A percentile compares a stretch with the other conserved stretches of the same genome.
These are phyloP conservation scores for Cercis canadensis DNA, from an alignment of 306 rosid genomes.

Conservation along the genomic window DNA sequence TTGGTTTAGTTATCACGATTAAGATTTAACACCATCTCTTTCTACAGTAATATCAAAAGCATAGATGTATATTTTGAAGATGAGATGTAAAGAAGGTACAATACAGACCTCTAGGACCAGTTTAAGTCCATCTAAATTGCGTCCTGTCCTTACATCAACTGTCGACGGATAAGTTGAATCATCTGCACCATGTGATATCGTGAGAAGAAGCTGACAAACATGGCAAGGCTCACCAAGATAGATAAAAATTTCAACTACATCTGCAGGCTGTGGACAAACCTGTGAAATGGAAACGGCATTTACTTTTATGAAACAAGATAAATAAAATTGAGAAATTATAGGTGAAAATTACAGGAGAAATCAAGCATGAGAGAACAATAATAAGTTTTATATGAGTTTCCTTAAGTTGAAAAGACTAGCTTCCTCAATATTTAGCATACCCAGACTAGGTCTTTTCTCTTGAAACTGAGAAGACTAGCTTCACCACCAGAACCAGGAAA, in stretches of 20 bases:
- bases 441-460: conserved; percentile 80
- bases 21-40: conserved; percentile 4
- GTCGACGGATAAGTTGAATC: conserved; percentile 97
- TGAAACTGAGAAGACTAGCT: conserved; percentile 88
- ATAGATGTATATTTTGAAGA: conserved; percentile 18
- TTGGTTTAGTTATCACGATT: conserved; percentile 30
- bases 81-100: conserved; percentile 26
- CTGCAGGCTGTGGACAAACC: conserved; percentile 92
- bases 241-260: conserved; percentile 88
- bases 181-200: conserved; percentile 96
- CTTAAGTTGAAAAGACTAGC: conserved; percentile 15
- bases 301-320: conserved; percentile 35
- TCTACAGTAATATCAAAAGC: conserved; percentile 13
- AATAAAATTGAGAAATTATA: conserved; percentile 2
- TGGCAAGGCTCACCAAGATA: conserved; percentile 98
- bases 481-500: conserved; percentile 75
- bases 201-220: conserved; percentile 99
- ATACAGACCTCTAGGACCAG: conserved; percentile 85
- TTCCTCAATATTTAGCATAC: conserved; percentile 49
- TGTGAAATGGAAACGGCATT: conserved; percentile 52
- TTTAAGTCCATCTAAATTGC: conserved; percentile 79
- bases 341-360: conserved; percentile 22
- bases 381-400: conserved; percentile 30
- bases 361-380: conserved; percentile 29
- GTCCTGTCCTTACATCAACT: conserved; percentile 90